Evolutionary conservation across 306 rosid genomes (phyloP).

Genomic region (Sechiopsis laciniata): DNA sequence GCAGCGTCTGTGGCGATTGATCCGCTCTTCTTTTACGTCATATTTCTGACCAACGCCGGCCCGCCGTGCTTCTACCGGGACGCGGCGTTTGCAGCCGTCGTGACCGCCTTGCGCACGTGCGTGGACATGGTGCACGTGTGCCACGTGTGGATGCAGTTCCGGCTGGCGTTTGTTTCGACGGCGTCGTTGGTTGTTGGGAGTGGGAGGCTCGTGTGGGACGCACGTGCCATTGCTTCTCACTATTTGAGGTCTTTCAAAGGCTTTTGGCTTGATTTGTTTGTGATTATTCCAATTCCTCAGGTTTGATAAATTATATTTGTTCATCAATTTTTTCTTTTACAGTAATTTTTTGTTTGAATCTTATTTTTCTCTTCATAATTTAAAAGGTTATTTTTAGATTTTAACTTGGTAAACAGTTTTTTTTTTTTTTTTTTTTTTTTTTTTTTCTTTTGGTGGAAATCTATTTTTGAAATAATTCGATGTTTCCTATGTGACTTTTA

Average conservation of each 20-base stretch:
- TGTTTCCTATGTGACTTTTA: background rate
- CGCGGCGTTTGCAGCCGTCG: constrained; percentile 67
- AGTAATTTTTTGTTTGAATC: background rate
- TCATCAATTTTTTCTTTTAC: background rate
- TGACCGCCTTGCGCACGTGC: constrained; percentile 57
- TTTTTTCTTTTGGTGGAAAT: too few relatives aligned
- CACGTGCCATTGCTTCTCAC: constrained; percentile 64
- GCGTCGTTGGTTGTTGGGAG: constrained; percentile 90
- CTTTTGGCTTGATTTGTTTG: constrained; percentile 88
- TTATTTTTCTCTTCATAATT: background rate
- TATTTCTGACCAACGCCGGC: constrained; percentile 68
- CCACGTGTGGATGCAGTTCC: constrained; percentile 81
- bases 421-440: background rate
- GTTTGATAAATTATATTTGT: constrained; percentile 25
- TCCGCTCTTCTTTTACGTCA: constrained; percentile 82
- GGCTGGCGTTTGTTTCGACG: constrained; percentile 74
- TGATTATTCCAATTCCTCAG: constrained; percentile 86
- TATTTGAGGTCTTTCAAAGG: constrained; percentile 57
- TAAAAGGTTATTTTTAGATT: background rate
- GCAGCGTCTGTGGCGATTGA: constrained; percentile 80
- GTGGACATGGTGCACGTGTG: constrained; percentile 71
- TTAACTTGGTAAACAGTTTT: background rate
- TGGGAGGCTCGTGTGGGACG: constrained; percentile 93
- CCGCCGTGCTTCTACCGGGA: constrained; percentile 88
- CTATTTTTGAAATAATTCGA: background rate